Conservation (phyloP, 1,284 basidiomycete species). For the Sphagnurus paluster region DNA sequence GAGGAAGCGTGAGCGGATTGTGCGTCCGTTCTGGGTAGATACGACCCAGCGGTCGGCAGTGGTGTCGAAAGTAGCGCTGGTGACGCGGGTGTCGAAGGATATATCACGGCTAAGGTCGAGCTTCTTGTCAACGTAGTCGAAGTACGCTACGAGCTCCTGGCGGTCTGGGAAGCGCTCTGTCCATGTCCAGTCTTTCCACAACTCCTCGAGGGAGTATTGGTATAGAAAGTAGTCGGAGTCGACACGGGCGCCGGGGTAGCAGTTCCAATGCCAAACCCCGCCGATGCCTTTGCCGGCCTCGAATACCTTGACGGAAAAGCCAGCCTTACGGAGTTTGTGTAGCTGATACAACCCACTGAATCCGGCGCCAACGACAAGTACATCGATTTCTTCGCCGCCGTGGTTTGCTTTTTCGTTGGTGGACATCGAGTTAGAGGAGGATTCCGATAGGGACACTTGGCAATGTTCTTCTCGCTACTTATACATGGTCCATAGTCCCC, state of each 20-base stretch:
- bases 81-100: slow-evolving; percentile 23
- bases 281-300: slow-evolving; percentile 25
- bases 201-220: slow-evolving; percentile 23
- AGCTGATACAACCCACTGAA: slow-evolving; percentile 25
- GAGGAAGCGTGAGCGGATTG: slow-evolving; percentile 20
- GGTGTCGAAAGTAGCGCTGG: slow-evolving; percentile 23
- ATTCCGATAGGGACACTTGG: too few relatives aligned
- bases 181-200: slow-evolving; percentile 28
- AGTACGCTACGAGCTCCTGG: slow-evolving; percentile 24
- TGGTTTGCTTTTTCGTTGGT: neutral
- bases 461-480: too few relatives aligned
- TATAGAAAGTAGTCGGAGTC: slow-evolving; percentile 26
- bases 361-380: slow-evolving; percentile 27
- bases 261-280: slow-evolving; percentile 29
- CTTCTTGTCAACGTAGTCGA: slow-evolving; percentile 25
- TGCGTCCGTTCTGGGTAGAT: slow-evolving; percentile 18
- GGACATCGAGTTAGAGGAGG: slow-evolving; percentile 9
- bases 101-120: slow-evolving; percentile 25
- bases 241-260: slow-evolving; percentile 26
- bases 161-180: slow-evolving; percentile 22
- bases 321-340: slow-evolving; percentile 21
- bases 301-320: slow-evolving; percentile 24
- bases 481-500: slow-evolving; percentile 1
- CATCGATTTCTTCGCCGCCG: slow-evolving; percentile 19
- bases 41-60: slow-evolving; percentile 23